phyloP scores from a whole-genome alignment of 768 basidiomycete genomes.

The Pulveroboletus frians region DNA sequence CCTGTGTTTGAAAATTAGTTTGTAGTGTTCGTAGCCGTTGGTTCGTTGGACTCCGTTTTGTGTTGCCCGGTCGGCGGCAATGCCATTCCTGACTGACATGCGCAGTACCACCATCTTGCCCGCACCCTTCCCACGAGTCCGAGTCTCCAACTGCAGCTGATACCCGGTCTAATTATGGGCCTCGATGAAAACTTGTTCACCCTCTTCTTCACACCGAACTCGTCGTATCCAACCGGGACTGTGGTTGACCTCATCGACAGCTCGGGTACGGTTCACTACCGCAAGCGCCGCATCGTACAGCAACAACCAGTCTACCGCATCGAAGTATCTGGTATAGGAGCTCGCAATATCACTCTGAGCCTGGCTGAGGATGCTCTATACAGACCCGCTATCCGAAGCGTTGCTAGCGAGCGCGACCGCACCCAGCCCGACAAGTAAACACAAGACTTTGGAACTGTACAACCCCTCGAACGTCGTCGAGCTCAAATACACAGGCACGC shows the following conservation, averaged over 20 bases:
- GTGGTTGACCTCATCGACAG: constrained; percentile 70
- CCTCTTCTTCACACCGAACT: constrained; percentile 55
- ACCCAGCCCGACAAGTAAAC: constrained; percentile 60
- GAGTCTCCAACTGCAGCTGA: not conserved
- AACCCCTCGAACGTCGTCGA: constrained; percentile 70
- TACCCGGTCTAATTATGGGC: constrained; percentile 46
- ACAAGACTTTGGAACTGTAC: constrained; percentile 68
- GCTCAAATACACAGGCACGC: constrained; percentile 66
- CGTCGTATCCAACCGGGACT: constrained; percentile 44
- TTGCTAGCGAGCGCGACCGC: constrained; percentile 65
- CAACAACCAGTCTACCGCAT: constrained; percentile 47
- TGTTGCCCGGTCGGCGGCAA: not conserved
- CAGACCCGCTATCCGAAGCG: constrained; percentile 70
- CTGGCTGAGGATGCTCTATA: not conserved
- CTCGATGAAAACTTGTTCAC: constrained; percentile 86
- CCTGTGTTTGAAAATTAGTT: no score
- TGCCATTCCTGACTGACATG: not conserved
- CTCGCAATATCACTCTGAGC: not conserved
- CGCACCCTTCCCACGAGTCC: not conserved
- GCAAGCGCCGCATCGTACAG: constrained; percentile 54
- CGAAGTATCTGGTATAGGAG: constrained; percentile 58
- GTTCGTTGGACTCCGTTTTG: no score
- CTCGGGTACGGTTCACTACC: constrained; percentile 60
- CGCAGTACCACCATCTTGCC: not conserved
- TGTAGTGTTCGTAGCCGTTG: no score